Evolutionary conservation across 352 stramenopile species (phyloP).

Genomic region (Pythium aphanidermatum): DNA sequence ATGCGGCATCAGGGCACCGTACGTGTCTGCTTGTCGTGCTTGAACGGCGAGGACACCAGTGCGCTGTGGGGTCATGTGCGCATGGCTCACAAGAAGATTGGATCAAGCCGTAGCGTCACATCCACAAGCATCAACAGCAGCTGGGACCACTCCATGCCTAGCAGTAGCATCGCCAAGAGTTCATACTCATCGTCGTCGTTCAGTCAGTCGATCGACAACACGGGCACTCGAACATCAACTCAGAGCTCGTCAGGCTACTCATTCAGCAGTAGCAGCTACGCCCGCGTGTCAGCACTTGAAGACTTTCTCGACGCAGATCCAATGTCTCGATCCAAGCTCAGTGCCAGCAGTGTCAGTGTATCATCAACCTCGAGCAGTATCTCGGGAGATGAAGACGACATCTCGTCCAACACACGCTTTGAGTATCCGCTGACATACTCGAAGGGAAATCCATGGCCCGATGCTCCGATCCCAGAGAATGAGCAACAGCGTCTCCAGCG

Average conservation of each 20-base stretch:
- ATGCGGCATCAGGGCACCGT: slow-evolving; percentile 40
- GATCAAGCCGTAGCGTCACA: slow-evolving; percentile 5
- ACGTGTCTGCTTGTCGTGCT: slow-evolving; percentile 63
- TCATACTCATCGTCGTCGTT: slow-evolving; percentile 25
- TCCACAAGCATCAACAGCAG: slow-evolving; percentile 3
- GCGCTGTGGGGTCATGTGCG: slow-evolving; percentile 28
- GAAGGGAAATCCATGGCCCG: slow-evolving; percentile 72
- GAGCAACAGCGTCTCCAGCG: slow-evolving; percentile 49
- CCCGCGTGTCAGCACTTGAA: slow-evolving; percentile 14
- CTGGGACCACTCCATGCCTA: slow-evolving; percentile 4
- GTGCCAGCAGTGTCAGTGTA: slow-evolving; percentile 4
- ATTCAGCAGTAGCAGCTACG: slow-evolving; percentile 20
- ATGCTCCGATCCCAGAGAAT: slow-evolving; percentile 48
- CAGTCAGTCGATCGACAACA: slow-evolving; percentile 6
- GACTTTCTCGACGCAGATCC: slow-evolving; percentile 15
- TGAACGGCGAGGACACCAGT: slow-evolving; percentile 51
- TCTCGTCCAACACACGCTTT: slow-evolving; percentile 48
- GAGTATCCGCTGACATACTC: slow-evolving; percentile 63
- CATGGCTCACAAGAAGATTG: slow-evolving; percentile 36
- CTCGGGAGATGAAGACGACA: slow-evolving; percentile 46
- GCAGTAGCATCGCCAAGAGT: slow-evolving; percentile 21
- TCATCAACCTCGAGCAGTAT: slow-evolving; percentile 15
- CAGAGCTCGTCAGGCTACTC: slow-evolving; percentile 1
- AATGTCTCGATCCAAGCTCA: slow-evolving; percentile 2
- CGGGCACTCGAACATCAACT: not conserved